These are phyloP conservation scores for Debaryomycetaceae sp. DNA, from an alignment of 1,139 yeast genomes.

Conservation along the genomic window DNA sequence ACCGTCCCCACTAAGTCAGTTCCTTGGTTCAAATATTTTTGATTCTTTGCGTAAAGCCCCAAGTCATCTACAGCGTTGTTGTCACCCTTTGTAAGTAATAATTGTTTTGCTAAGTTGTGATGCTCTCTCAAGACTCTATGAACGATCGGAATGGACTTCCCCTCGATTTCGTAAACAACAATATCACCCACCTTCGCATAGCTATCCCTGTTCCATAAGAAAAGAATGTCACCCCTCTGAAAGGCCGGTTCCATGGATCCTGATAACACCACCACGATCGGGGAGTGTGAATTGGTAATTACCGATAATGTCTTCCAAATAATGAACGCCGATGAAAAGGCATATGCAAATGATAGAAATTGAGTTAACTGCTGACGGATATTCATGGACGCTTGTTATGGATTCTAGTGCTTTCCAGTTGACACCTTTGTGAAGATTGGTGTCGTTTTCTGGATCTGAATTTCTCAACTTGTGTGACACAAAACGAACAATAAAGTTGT, in stretches of 20 bases:
- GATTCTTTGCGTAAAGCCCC: constrained; percentile 74
- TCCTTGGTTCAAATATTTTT: constrained; percentile 70
- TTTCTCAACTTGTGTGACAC: neutral
- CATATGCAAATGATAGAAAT: constrained; percentile 68
- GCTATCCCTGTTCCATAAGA: constrained; percentile 81
- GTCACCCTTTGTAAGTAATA: constrained; percentile 91
- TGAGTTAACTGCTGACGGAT: constrained; percentile 50
- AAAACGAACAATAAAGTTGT: neutral
- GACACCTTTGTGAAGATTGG: neutral
- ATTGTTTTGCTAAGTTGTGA: constrained; percentile 55
- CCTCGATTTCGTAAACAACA: constrained; percentile 87
- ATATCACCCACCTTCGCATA: constrained; percentile 83
- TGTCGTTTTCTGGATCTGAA: neutral
- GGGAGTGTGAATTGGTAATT: constrained; percentile 81
- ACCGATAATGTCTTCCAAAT: constrained; percentile 85
- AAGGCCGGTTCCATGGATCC: constrained; percentile 99
- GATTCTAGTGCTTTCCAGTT: neutral
- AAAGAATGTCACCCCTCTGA: constrained; percentile 93
- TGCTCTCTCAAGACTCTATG: constrained; percentile 91
- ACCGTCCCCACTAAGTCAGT: constrained; percentile 87
- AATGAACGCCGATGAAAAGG: constrained; percentile 85
- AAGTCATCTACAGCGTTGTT: constrained; percentile 92
- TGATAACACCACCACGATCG: constrained; percentile 92
- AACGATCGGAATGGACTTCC: constrained; percentile 86
- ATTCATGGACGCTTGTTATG: constrained; percentile 28